Percentiles rank a stretch among this genome's conserved stretches.
These are phyloP conservation scores for Dysphania ambrosioides DNA, from an alignment of 148 eudicot genomes.

Conservation along the genomic window DNA sequence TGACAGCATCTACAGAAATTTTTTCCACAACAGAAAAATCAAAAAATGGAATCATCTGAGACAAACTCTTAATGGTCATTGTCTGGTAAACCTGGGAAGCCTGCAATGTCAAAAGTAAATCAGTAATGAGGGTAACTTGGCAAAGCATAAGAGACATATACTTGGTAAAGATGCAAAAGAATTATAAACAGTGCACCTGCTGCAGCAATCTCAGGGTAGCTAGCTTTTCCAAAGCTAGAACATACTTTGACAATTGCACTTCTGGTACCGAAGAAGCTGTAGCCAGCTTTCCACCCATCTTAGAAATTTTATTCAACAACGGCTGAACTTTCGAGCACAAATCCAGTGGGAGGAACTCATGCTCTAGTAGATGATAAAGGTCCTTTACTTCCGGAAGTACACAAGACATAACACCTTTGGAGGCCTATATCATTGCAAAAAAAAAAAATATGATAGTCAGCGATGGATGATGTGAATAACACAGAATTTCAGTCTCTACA, in stretches of 20 bases:
- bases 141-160: background rate
- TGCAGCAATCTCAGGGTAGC: constrained; percentile 79
- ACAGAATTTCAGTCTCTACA: background rate
- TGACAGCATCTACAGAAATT: constrained; percentile 87
- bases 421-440: constrained; percentile 39
- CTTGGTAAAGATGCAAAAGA: background rate
- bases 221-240: constrained; percentile 70
- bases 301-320: constrained; percentile 66
- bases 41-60: constrained; percentile 77
- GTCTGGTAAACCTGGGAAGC: constrained; percentile 83
- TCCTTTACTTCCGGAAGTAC: constrained; percentile 92
- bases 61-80: constrained; percentile 64
- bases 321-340: constrained; percentile 67
- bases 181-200: constrained; percentile 48
- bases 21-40: constrained; percentile 74
- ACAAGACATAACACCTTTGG: constrained; percentile 87
- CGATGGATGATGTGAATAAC: background rate
- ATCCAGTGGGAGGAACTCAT: constrained; percentile 70
- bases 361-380: constrained; percentile 77
- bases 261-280: constrained; percentile 89
- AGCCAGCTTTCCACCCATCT: constrained; percentile 77
- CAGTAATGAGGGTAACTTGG: background rate
- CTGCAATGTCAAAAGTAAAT: constrained; percentile 40
- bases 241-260: constrained; percentile 72
- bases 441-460: background rate